Evolutionary conservation across 2,329 filamentous ascomycete species (phyloP).

Genomic region (Cladobotryum protrusum): DNA sequence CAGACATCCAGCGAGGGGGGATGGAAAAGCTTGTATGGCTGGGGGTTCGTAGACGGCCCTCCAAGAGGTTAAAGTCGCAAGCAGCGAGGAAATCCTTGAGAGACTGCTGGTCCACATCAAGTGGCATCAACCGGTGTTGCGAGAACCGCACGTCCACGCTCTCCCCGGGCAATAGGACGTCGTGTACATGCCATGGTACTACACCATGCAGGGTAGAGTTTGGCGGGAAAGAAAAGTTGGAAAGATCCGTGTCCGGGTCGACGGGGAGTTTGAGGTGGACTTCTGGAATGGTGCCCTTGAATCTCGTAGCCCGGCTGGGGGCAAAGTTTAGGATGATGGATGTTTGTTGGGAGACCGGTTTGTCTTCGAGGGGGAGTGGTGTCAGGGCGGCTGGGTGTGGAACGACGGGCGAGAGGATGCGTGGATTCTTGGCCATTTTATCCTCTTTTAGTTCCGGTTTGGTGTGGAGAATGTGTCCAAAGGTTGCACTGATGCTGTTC

Average conservation of each 20-base stretch:
- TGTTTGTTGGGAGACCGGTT: constrained; percentile 19
- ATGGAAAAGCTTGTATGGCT: constrained; percentile 24
- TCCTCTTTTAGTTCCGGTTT: constrained; percentile 11
- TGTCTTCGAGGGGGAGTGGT: constrained; percentile 28
- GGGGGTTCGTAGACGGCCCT: constrained; percentile 36
- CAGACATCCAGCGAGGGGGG: constrained; percentile 18
- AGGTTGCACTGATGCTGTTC: constrained; percentile 36
- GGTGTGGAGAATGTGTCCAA: constrained; percentile 45
- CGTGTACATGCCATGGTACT: constrained; percentile 25
- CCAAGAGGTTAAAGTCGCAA: constrained; percentile 41
- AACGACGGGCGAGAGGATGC: constrained; percentile 38
- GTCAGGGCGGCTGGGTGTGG: constrained; percentile 43
- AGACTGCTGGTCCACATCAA: constrained; percentile 32
- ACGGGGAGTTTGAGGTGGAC: constrained; percentile 28
- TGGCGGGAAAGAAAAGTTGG: constrained; percentile 21
- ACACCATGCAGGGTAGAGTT: constrained; percentile 29
- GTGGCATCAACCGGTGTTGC: constrained; percentile 29
- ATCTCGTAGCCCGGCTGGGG: constrained; percentile 18
- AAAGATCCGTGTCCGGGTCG: constrained; percentile 20
- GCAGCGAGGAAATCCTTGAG: constrained; percentile 38
- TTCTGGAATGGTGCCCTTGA: constrained; percentile 13
- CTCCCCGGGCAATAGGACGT: constrained; percentile 41
- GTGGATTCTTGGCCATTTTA: constrained; percentile 16
- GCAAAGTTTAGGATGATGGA: constrained; percentile 42
- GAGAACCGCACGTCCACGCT: constrained; percentile 44